Evolutionary conservation across 352 stramenopile species (phyloP).

Genomic region (Phytophthora pinifolia): DNA sequence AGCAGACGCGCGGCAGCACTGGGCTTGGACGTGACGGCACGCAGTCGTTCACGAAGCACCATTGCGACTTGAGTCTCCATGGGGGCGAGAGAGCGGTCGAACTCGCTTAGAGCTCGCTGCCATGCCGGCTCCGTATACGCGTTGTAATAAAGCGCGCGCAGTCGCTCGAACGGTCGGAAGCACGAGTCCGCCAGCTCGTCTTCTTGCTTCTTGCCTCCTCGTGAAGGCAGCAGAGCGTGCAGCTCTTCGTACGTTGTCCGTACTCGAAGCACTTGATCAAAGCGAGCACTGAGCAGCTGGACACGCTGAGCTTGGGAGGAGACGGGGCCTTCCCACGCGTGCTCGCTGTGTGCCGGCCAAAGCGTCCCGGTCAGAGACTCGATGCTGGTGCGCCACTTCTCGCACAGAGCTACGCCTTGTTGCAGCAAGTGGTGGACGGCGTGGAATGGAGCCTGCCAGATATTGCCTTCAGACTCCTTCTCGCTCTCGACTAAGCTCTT

Average conservation of each 20-base stretch:
- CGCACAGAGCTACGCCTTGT: conserved; percentile 68
- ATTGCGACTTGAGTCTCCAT: conserved; percentile 83
- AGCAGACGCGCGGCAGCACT: conserved; percentile 79
- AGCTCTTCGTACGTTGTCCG: conserved; percentile 90
- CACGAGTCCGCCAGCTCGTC: conserved; percentile 45
- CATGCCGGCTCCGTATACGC: conserved; percentile 89
- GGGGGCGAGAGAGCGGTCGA: conserved; percentile 77
- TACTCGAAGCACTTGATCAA: conserved; percentile 82
- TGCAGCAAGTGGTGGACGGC: conserved; percentile 59
- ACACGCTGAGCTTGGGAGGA: conserved; percentile 34
- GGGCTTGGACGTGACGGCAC: conserved; percentile 54
- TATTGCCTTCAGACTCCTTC: conserved; percentile 39
- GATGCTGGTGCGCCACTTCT: conserved; percentile 75
- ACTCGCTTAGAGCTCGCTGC: conserved; percentile 68
- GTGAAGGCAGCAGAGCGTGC: conserved; percentile 55
- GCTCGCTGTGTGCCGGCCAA: conserved; percentile 81
- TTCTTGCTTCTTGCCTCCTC: conserved; percentile 32
- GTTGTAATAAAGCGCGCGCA: conserved; percentile 89
- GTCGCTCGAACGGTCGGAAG: conserved; percentile 67
- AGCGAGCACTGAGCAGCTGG: conserved; percentile 51
- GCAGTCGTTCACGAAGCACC: conserved; percentile 80
- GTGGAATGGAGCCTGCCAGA: conserved; percentile 75
- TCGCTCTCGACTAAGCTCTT: conserved; percentile 20
- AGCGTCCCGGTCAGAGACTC: conserved; percentile 79
- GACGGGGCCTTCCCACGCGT: conserved; percentile 60